Base-by-base conservation (phyloP, 176 grass and related monocot species). In the Cenchrus fungigraminus region DNA sequence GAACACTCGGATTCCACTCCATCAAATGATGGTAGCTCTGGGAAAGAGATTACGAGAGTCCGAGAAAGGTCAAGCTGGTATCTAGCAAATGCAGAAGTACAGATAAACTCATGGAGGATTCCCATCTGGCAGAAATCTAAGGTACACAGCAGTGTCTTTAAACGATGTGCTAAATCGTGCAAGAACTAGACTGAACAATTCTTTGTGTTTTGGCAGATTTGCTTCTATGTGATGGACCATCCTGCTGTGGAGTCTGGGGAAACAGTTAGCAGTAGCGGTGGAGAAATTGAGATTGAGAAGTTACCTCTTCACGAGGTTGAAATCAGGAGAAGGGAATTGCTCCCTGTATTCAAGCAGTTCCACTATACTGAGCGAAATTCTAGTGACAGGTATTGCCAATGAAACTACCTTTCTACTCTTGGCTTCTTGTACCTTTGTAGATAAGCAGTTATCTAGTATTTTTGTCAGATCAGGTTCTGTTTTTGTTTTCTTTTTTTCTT, bases 81-180 rank as follows among this genome's bases (percentile, higher is more conserved):
- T 47, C 86, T 99, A 37, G 94, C 94, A 83, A 99, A 99, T 91
- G 97, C 94, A 65, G 97, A 99, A 82, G 90, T 99, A 34, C 94
- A 99, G 40, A 92, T 99, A 78, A 92, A 58, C 77, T 91, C 92
- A 1, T 93, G 90, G 74, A 86, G 86, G 61, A 94, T 99, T 83
- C 97, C 97, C 76, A 88, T 99, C 50, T 99, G 97, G 97, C 94
- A 99, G 90, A 99, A 97, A 92, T 92, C 94, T 77, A 97, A 99
- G 97, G 97, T 99, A 37, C 16, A 8, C 77, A 34, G n/a, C 46
- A 74, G 25, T 56, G 45, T 74, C 83, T 86, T 80, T 47, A 79
- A 77, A 74, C 10, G 19, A 34, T 85, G n/a, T 60, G 31, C 20
- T 77, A 63, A 74, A 79, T 77, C 50, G 9, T 81, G 43, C 42